phyloP scores from a whole-genome alignment of 2,329 filamentous ascomycete species.

The Trichoderma citrinoviride region DNA sequence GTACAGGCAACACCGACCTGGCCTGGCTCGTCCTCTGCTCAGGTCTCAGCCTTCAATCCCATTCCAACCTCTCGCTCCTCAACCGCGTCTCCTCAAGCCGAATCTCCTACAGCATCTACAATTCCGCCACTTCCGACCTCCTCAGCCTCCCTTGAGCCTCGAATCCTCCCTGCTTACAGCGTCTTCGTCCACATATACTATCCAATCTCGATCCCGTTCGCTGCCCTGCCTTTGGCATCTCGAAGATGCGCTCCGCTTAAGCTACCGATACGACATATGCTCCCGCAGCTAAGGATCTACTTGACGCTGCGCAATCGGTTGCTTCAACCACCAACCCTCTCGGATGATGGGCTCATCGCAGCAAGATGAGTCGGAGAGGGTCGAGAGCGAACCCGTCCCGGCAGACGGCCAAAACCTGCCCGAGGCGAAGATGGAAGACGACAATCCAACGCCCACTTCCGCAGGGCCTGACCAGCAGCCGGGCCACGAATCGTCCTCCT shows the following conservation, averaged over 20 bases:
- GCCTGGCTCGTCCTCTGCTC: neutral
- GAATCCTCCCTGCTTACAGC: neutral
- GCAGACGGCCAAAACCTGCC: neutral
- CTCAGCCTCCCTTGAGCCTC: neutral
- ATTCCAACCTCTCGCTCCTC: neutral
- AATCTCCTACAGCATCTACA: neutral
- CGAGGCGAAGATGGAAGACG: neutral
- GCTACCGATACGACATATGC: neutral
- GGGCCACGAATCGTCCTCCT: slow-evolving; percentile 20
- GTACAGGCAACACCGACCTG: no score
- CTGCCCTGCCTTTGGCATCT: neutral
- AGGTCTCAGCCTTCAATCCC: neutral
- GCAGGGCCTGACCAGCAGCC: neutral
- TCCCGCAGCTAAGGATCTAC: neutral
- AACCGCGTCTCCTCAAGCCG: neutral
- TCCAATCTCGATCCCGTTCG: neutral
- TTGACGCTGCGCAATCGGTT: neutral
- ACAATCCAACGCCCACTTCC: neutral
- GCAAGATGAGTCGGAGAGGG: slow-evolving; percentile 6
- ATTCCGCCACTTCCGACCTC: neutral
- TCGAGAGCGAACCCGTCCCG: neutral
- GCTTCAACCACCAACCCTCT: neutral
- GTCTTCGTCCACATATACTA: no score
- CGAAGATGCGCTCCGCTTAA: neutral
- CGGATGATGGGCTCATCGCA: slow-evolving; percentile 10